These are phyloP conservation scores for Phaseolus lunatus DNA, from an alignment of 306 rosid species.

Conservation along the genomic window DNA sequence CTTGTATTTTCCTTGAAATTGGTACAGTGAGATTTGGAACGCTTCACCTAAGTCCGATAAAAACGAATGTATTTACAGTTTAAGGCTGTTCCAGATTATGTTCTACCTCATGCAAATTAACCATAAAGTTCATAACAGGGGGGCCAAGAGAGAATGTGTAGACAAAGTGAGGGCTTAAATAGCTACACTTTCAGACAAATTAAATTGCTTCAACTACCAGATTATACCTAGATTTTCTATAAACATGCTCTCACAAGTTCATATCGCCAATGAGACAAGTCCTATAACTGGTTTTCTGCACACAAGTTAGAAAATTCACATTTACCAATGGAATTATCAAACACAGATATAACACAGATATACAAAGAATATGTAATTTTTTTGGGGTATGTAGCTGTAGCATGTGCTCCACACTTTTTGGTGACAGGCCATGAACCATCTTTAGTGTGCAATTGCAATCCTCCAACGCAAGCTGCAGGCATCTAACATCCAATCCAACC, in stretches of 20 bases:
- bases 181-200: slow-evolving; percentile 27
- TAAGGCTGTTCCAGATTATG: background rate
- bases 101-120: background rate
- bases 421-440: slow-evolving; percentile 43
- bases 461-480: slow-evolving; percentile 46
- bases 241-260: slow-evolving; percentile 38
- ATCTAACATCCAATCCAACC: slow-evolving; percentile 31
- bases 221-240: slow-evolving; percentile 22
- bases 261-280: slow-evolving; percentile 28
- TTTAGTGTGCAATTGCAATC: slow-evolving; percentile 39
- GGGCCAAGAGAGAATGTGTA: background rate
- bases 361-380: slow-evolving; percentile 56
- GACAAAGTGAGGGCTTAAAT: background rate
- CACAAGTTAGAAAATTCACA: slow-evolving; percentile 43
- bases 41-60: too few species aligned
- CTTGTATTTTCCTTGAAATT: background rate
- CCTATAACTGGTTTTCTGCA: slow-evolving; percentile 39
- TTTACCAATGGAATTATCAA: slow-evolving; percentile 52
- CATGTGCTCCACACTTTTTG: slow-evolving; percentile 31
- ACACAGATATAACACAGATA: slow-evolving; percentile 50
- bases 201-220: slow-evolving; percentile 8
- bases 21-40: background rate
- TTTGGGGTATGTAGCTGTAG: slow-evolving; percentile 34
- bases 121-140: background rate
- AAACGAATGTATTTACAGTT: background rate